Base-by-base conservation (phyloP, 345 rosid species). In the Acer negundo region DNA sequence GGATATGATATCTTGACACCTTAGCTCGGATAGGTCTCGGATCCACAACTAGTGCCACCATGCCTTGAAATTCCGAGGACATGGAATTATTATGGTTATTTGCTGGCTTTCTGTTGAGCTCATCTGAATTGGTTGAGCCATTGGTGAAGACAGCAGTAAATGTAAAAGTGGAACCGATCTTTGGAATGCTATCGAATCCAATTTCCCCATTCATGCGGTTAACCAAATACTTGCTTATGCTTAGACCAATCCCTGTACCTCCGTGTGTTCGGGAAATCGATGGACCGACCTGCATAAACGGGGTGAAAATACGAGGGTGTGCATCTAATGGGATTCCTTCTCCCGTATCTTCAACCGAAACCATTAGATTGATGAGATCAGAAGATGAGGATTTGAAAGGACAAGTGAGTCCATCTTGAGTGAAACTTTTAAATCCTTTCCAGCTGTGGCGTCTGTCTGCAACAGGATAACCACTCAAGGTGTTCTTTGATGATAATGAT, bases 281-380 rank as follows among this genome's bases (percentile, higher is more conserved):
- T 28, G 98, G 97, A 66, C 89, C 93, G 11, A 93, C 99, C 83
- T 95, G 99, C 95, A 93, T 90, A 80, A 93, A 95, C 53, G 96
- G 99, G 26, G 97, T 95, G 80, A 95, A 95, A 73, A 93, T 85
- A 12, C 98, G 98, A 68, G 98, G 79, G 70, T 93, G 99, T 22
- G 96, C 93, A 81, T 93, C 93, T 17, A 77, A 49, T 75, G 99
- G 99, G 82, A 95, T 95, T 82, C 99, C 99, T 79, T 72, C 87
- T 15, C 98, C 99, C 12, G 99, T 95, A 83, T 95, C 99, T 83
- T 95, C 99, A 68, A 95, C 99, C 6, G 99, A 95, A 61, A 95
- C 87, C 3, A 95, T 88, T 67, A 95, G 79, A 81, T 89, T 88
- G 77, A 93, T 69, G 19, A 81, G 80, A 71, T 88, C 85, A 42